These are phyloP conservation scores for Orbilia ellipsospora DNA, from an alignment of 2,329 filamentous ascomycete species.

Conservation along the genomic window DNA sequence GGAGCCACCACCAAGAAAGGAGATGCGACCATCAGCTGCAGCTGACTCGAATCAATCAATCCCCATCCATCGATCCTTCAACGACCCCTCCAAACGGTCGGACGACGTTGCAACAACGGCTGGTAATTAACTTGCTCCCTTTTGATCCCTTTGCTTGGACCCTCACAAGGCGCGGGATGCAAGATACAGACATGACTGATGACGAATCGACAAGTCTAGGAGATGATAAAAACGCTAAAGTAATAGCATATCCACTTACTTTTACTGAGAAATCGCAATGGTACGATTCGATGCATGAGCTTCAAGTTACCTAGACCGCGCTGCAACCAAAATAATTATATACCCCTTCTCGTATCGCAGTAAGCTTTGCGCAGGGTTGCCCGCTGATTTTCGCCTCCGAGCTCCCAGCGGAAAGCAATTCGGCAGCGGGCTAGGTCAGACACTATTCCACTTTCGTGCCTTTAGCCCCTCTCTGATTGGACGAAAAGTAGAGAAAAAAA, in stretches of 20 bases:
- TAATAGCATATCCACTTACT: slow-evolving; percentile 18
- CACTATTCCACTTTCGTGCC: slow-evolving; percentile 9
- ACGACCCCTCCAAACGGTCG: slow-evolving; percentile 3
- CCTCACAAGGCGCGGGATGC: too few relatives aligned
- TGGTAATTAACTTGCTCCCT: background rate
- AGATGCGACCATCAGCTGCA: background rate
- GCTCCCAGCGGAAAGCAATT: slow-evolving; percentile 6
- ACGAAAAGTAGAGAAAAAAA: slow-evolving; percentile 22
- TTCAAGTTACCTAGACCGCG: background rate
- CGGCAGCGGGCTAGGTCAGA: slow-evolving; percentile 16
- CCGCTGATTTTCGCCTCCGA: slow-evolving; percentile 25
- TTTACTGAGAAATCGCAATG: slow-evolving; percentile 45
- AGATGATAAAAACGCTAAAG: background rate
- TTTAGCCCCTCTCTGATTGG: slow-evolving; percentile 10
- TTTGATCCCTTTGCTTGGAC: background rate
- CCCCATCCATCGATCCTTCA: background rate
- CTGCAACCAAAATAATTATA: background rate
- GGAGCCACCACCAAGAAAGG: background rate
- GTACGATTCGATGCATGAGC: slow-evolving; percentile 43
- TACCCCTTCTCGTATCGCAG: background rate
- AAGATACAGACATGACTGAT: too few relatives aligned
- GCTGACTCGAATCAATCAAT: background rate
- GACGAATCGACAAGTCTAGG: background rate
- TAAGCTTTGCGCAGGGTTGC: slow-evolving; percentile 10
- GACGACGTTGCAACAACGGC: background rate